A percentile compares a stretch with the other conserved stretches of the same genome.
Evolutionary conservation across 805 yeast genomes (phyloP).

Genomic region (Nakazawaea populi): DNA sequence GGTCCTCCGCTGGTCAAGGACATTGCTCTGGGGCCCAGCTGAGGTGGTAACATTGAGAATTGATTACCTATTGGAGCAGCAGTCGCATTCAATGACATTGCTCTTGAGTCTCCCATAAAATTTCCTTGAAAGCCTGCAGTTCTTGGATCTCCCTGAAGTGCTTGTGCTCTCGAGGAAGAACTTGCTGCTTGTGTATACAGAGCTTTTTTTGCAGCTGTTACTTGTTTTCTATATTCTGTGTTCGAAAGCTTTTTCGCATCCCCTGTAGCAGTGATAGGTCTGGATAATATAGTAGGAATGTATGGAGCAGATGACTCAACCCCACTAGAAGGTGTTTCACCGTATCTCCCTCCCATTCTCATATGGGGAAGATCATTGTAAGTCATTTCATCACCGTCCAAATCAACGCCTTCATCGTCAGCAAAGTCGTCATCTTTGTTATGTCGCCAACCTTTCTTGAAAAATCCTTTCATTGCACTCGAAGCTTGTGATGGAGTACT

Average conservation of each 20-base stretch:
- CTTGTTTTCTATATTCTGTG: constrained; percentile 62
- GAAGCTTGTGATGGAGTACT: constrained; percentile 22
- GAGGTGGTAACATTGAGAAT: constrained; percentile 8
- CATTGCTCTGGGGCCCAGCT: constrained; percentile 24
- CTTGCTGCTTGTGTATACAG: constrained; percentile 22
- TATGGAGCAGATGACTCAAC: constrained; percentile 61
- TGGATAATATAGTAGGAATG: constrained; percentile 58
- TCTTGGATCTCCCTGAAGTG: constrained; percentile 21
- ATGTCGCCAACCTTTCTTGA: constrained; percentile 31
- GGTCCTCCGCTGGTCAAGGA: constrained; percentile 18
- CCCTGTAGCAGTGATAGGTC: constrained; percentile 19
- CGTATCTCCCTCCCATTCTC: constrained; percentile 64
- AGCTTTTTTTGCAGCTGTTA: constrained; percentile 61
- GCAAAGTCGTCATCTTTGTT: constrained; percentile 21
- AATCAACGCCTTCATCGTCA: constrained; percentile 23
- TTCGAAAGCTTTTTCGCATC: constrained; percentile 31
- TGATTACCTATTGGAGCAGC: constrained; percentile 8
- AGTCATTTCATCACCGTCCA: constrained; percentile 40
- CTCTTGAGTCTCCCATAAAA: constrained; percentile 28
- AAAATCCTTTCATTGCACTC: constrained; percentile 32
- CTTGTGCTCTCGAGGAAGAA: constrained; percentile 4
- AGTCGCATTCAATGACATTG: constrained; percentile 34
- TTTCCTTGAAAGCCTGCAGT: constrained; percentile 22
- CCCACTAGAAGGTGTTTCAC: constrained; percentile 28
- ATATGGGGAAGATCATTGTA: constrained; percentile 61